Conservation (phyloP, 371 early-diverging fungal genomes). For the Thermomucor indicae-seudaticae region DNA sequence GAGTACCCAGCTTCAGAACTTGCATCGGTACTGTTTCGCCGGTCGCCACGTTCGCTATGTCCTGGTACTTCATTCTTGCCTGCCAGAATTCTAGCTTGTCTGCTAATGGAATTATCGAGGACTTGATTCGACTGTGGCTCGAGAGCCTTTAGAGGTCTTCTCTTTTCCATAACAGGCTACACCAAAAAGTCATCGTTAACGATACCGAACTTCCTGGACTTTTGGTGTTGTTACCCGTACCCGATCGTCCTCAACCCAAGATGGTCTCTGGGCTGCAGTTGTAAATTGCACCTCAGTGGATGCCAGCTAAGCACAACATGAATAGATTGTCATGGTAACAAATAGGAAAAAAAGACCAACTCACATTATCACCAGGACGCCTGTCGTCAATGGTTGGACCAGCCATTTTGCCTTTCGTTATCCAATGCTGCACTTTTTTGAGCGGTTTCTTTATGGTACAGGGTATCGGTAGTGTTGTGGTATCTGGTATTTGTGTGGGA, state of each 20-base stretch:
- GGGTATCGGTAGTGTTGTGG: not conserved
- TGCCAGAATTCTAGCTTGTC: not conserved
- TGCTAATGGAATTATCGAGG: not conserved
- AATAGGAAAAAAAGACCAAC: not conserved
- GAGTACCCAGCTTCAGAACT: not conserved
- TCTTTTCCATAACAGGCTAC: conserved; percentile 9
- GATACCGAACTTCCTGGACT: not conserved
- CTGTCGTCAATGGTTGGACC: conserved; percentile 5
- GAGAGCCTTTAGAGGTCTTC: conserved; percentile 2
- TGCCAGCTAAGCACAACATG: not conserved
- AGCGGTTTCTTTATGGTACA: conserved; percentile 13
- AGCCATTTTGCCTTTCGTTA: conserved; percentile 14
- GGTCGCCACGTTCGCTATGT: conserved; percentile 4
- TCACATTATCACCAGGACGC: conserved; percentile 7
- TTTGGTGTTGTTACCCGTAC: not conserved
- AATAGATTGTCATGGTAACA: not conserved
- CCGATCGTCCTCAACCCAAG: conserved; percentile 14
- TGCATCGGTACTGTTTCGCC: not conserved
- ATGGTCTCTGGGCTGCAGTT: not conserved
- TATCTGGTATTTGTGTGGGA: not conserved
- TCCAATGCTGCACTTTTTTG: conserved; percentile 24
- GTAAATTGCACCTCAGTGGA: not conserved
- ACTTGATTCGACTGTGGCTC: not conserved
- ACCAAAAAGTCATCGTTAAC: not conserved
- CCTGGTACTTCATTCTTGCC: too few relatives aligned